Percentiles rank a stretch among this genome's conserved stretches.
phyloP scores from a whole-genome alignment of 2,329 filamentous ascomycete species.

The Penicillium oxalicum region DNA sequence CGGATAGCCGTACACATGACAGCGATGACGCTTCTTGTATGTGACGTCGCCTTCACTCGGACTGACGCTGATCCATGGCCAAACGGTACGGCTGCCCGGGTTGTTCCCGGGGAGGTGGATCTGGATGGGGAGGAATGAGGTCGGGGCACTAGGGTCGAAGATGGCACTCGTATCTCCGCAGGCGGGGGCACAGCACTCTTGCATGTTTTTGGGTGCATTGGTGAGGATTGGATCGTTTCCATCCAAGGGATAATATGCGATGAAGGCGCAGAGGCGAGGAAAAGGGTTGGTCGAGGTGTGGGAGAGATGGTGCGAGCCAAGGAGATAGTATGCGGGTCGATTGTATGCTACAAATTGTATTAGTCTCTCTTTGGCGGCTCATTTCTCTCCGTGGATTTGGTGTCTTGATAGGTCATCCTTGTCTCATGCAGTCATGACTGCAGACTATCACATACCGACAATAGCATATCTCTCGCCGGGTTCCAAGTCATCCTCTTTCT shows the following conservation, averaged over 20 bases:
- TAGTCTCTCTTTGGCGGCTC: not conserved
- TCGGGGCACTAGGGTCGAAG: conserved; percentile 21
- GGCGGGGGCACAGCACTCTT: conserved; percentile 27
- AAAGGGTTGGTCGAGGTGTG: conserved; percentile 49
- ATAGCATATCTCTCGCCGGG: conserved; percentile 53
- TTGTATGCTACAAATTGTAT: conserved; percentile 47
- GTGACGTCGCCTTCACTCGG: conserved; percentile 21
- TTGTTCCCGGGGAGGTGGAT: conserved; percentile 49
- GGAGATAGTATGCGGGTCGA: conserved; percentile 51
- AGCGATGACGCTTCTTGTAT: conserved; percentile 27
- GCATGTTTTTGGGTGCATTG: not conserved
- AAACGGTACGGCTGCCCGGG: conserved; percentile 10
- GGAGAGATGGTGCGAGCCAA: conserved; percentile 38
- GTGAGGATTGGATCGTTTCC: conserved; percentile 2
- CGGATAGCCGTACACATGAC: conserved; percentile 47
- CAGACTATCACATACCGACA: conserved; percentile 43
- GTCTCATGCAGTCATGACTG: not conserved
- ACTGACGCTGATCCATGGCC: conserved; percentile 21
- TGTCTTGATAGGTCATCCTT: not conserved
- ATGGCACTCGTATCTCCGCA: conserved; percentile 26
- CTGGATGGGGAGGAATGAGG: conserved; percentile 41
- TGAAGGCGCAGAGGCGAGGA: conserved; percentile 51
- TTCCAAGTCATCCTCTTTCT: conserved; percentile 49
- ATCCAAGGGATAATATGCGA: conserved; percentile 51
- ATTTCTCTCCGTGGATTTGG: not conserved